These are phyloP conservation scores for Aquilaria yunnanensis DNA, from an alignment of 345 rosid species.

Conservation along the genomic window DNA sequence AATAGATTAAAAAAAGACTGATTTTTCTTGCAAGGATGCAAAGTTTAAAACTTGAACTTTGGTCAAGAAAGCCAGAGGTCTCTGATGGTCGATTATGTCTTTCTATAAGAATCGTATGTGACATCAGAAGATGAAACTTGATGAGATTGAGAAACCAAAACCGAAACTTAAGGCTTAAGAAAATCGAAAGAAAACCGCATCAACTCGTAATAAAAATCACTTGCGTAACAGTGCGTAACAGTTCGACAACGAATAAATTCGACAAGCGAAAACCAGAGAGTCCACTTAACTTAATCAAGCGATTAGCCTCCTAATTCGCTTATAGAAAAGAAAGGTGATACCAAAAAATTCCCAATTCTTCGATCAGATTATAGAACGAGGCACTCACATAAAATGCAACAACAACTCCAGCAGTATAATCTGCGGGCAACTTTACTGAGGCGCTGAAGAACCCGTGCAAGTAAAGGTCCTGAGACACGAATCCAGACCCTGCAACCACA, in stretches of 20 bases:
- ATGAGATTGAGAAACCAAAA: too few relatives aligned
- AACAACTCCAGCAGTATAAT: constrained; percentile 86
- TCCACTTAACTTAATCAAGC: not conserved
- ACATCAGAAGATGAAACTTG: too few relatives aligned
- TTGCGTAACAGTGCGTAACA: too few relatives aligned
- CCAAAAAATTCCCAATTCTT: not conserved
- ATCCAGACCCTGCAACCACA: constrained; percentile 74
- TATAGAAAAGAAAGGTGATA: not conserved
- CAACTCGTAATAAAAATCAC: too few relatives aligned
- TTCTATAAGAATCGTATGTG: too few relatives aligned
- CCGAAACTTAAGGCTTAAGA: not conserved
- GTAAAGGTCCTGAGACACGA: constrained; percentile 77
- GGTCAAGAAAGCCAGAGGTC: too few relatives aligned
- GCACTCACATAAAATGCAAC: constrained; percentile 85
- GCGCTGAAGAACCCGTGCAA: constrained; percentile 85
- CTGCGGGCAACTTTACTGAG: constrained; percentile 77
- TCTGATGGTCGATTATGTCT: not conserved
- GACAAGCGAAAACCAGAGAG: not conserved
- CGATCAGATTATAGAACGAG: not conserved
- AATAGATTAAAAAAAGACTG: too few relatives aligned
- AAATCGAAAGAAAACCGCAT: not conserved
- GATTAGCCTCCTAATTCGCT: not conserved
- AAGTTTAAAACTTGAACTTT: too few relatives aligned
- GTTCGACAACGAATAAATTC: not conserved
- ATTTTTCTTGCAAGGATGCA: too few relatives aligned